Base-by-base conservation (phyloP, 2,329 filamentous ascomycete species). In the Graphilbum ipis-grandicollis region DNA sequence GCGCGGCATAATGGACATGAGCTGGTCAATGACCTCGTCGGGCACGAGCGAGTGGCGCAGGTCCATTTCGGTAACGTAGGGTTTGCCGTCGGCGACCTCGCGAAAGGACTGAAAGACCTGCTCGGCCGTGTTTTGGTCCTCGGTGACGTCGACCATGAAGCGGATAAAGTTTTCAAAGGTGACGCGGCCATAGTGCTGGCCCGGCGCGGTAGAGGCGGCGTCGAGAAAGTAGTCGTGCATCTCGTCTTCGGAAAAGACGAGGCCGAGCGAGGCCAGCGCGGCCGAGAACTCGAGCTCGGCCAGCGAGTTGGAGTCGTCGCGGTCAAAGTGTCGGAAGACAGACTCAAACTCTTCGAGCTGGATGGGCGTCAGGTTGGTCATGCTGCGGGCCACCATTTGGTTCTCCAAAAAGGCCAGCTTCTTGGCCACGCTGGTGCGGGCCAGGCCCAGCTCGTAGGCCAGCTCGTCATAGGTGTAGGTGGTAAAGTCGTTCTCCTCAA, bases 401-500 rank as follows among this genome's bases (percentile, higher is more conserved):
- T 98, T 98, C 52, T 98, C 88, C 38, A 98, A 65, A 62, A 98
- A 98, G 31, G 81, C 79, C 39, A 96, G 71, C 59, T 98, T 98
- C 65, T 96, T 98, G 45, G 85, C 79, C 21, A 96, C 88, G 10
- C 82, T 90, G 22, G 81, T 79, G 53, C 85, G 86, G 39, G 96
- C 90, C 22, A 98, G 68, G 14, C 83, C 77, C 40, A 96, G 68
- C 58, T 98, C 90, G 59, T 98, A 98, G 41, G 76, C 75, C 31
- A 98, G 68, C 58, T 98, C 90, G 52, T 98, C 90, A 55, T 96
- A 90, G 9, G 88, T 93, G 59, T 96, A 96, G 9, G 88, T 96
- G n/a, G 90, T 98, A 56, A 90, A 96, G 61, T 98, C 90, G 56
- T 98, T 98, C 52, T 98, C 90, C 57, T 98, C 90, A 44, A 98